Evolutionary conservation across 176 grass and related monocot genomes (phyloP), one percentile per base, ranked within the genome.

Genomic region (Luzula sylvatica): DNA sequence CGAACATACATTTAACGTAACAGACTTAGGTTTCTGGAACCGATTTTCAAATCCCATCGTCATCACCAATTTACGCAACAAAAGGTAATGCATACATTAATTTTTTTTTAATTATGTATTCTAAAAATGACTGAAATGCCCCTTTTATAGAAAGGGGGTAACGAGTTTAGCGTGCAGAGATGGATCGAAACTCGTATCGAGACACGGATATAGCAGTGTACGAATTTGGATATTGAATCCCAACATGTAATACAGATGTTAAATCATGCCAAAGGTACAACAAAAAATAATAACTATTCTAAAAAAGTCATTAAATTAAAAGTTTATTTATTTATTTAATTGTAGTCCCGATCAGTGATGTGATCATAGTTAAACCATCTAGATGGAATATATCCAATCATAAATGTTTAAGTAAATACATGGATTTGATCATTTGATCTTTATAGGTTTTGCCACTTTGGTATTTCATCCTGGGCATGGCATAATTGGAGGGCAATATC

Each of bases 1-100:
- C 73, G 84, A 79, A 20, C 90, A 96, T 15, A 30, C 63, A 32
- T 65, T 88, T 25, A 46, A 66, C 41, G 83, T 96, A 46, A 88
- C 74, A 15, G 80, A 85, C 45, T 16, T 89, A 82, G 81, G 73
- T 66, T 73, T 71, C 38, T 75, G 76, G 32, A 76, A 70, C 55
- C 80, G 80, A 53, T 73, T 78, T 26, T 51, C 51, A 40, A 77
- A 76, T 17, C 71, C 73, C 53, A 76, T 89, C 69, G 46, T 67
- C 53, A 63, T 82, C 53, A 83, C 70, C 6, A 52, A 66, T 53
- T 61, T 96, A 71, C 68, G 69, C 70, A 80, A 88, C 47, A 69
- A 86, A 27, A 82, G 90, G 80, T 96, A 51, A 55, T 7, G 58
- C 57, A n/a, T n/a, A n/a, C n/a, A n/a, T 32, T 32, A 43, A 61